Evolutionary conservation across 495 filamentous ascomycete species (phyloP).

Genomic region (Glonium stellatum): DNA sequence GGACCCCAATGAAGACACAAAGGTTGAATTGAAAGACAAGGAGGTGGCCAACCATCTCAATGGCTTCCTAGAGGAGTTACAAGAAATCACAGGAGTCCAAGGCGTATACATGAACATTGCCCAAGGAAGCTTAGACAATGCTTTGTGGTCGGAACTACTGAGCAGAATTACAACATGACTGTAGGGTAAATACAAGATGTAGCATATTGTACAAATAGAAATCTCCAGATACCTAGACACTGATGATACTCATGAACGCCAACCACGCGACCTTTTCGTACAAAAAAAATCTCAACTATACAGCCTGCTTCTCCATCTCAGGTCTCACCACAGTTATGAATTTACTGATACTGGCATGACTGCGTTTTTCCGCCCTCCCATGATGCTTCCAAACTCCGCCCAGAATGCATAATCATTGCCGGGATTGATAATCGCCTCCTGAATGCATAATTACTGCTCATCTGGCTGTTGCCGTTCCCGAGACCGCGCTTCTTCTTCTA

Average conservation of each 20-base stretch:
- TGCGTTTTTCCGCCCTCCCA: too few relatives aligned
- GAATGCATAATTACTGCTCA: too few relatives aligned
- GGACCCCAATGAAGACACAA: constrained; percentile 74
- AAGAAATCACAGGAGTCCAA: constrained; percentile 41
- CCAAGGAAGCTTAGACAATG: constrained; percentile 25
- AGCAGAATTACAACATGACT: constrained; percentile 25
- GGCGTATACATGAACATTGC: constrained; percentile 29
- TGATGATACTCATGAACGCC: background rate
- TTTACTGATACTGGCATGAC: too few relatives aligned
- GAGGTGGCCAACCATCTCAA: constrained; percentile 43
- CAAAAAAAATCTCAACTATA: too few relatives aligned
- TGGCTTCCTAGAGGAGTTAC: constrained; percentile 45
- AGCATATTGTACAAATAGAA: constrained; percentile 1
- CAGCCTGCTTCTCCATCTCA: too few relatives aligned
- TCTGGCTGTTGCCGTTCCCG: background rate
- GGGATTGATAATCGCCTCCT: background rate
- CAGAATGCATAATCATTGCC: background rate
- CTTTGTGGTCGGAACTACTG: constrained; percentile 27
- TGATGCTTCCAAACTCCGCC: too few relatives aligned
- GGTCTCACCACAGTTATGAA: too few relatives aligned
- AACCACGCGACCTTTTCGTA: too few relatives aligned
- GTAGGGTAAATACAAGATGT: constrained; percentile 3
- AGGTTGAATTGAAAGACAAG: constrained; percentile 47
- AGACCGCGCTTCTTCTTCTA: constrained; percentile 12
- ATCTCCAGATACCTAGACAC: background rate